phyloP scores from a whole-genome alignment of 2,329 filamentous ascomycete species.

The Colletotrichum caudatum region DNA sequence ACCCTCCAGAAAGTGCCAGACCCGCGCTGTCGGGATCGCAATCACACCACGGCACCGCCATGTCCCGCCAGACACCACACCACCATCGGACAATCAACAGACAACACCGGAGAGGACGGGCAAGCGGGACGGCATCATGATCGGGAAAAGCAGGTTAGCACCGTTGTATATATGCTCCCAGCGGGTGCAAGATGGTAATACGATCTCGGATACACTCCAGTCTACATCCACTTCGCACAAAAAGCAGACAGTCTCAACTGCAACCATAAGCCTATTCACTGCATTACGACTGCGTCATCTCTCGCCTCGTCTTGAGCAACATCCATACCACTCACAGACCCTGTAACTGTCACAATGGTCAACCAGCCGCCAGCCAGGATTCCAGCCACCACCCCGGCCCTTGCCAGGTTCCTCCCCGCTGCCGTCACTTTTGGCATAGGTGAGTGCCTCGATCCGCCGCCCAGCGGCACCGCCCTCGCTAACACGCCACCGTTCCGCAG shows the following conservation, averaged over 20 bases:
- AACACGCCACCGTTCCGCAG: not conserved
- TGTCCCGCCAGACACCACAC: conserved; percentile 33
- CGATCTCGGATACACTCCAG: conserved; percentile 32
- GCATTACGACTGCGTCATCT: not conserved
- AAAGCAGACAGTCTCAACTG: conserved; percentile 24
- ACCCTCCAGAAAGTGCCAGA: conserved; percentile 3
- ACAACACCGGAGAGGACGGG: conserved; percentile 20
- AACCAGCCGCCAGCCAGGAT: conserved; percentile 36
- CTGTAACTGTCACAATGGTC: conserved; percentile 32
- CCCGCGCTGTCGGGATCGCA: conserved; percentile 32
- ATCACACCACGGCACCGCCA: conserved; percentile 39
- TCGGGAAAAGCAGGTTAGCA: conserved; percentile 29
- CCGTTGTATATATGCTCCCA: conserved; percentile 28
- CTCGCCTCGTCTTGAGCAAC: not conserved
- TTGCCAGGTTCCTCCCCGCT: conserved; percentile 33
- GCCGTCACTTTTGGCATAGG: conserved; percentile 35
- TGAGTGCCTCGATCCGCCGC: not conserved
- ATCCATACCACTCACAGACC: conserved; percentile 1
- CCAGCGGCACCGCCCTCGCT: not conserved
- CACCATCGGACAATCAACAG: conserved; percentile 37
- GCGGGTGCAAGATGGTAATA: not conserved
- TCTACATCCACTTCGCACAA: conserved; percentile 29
- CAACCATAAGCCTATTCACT: not conserved
- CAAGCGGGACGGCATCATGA: conserved; percentile 14
- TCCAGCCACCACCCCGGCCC: conserved; percentile 24